Evolutionary conservation across 345 rosid genomes (phyloP).

Genomic region (Orychophragmus violaceus): DNA sequence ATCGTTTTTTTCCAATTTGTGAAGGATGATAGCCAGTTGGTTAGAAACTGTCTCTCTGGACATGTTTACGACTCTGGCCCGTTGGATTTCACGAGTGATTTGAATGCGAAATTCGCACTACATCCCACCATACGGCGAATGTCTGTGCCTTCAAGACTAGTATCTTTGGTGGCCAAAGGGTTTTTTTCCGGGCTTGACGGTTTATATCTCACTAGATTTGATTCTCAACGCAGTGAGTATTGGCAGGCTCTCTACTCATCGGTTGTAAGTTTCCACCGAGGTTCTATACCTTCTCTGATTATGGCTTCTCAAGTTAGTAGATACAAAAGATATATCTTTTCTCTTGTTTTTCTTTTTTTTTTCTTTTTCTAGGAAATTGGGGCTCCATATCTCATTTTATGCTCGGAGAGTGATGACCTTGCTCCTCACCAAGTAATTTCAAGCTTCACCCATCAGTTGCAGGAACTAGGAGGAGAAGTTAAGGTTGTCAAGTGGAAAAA

Average conservation of each 20-base stretch:
- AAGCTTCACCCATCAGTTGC: conserved; percentile 49
- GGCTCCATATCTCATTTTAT: conserved; percentile 78
- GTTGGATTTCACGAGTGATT: conserved; percentile 73
- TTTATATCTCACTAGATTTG: conserved; percentile 78
- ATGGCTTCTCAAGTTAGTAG: background rate
- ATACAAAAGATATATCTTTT: background rate
- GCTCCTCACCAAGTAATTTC: conserved; percentile 55
- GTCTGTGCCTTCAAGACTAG: conserved; percentile 61
- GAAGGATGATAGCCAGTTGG: conserved; percentile 65
- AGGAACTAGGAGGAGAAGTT: conserved; percentile 75
- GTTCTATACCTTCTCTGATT: background rate
- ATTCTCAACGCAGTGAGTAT: conserved; percentile 75
- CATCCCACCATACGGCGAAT: conserved; percentile 59
- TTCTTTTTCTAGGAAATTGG: conserved; percentile 49
- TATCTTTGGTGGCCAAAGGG: conserved; percentile 80
- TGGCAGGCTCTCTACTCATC: conserved; percentile 82
- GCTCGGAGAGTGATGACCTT: conserved; percentile 73
- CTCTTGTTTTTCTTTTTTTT: background rate
- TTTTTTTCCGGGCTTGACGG: conserved; percentile 73
- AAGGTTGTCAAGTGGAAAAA: conserved; percentile 64
- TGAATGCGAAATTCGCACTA: conserved; percentile 60
- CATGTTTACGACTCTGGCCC: conserved; percentile 90
- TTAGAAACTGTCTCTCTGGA: conserved; percentile 75
- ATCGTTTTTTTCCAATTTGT: background rate
- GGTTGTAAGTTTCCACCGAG: conserved; percentile 54